Conservation (phyloP, 2,329 filamentous ascomycete species). For the Fusarium nisikadoi region DNA sequence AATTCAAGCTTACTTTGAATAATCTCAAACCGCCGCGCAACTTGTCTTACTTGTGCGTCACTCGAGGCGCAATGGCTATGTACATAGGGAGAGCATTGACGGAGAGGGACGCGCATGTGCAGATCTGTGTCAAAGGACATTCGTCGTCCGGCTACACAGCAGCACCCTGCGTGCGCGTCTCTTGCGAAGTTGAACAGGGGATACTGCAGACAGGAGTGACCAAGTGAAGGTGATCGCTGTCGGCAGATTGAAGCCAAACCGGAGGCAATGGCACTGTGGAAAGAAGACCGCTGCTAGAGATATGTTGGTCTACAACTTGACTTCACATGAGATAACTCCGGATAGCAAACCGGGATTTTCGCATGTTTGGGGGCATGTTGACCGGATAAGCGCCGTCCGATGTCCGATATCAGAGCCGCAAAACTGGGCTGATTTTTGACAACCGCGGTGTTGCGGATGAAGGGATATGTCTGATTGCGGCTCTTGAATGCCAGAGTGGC, state of each 20-base stretch:
- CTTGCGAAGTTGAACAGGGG: not conserved
- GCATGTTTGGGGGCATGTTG: not conserved
- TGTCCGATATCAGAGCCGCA: conserved; percentile 15
- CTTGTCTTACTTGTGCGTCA: conserved; percentile 37
- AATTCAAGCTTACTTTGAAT: conserved; percentile 46
- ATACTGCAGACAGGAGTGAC: conserved; percentile 2
- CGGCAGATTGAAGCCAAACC: conserved; percentile 1
- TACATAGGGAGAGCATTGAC: not conserved
- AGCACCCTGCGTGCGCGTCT: conserved; percentile 16
- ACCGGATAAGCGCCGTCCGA: conserved; percentile 13
- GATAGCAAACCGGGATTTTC: conserved; percentile 8
- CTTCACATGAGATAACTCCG: conserved; percentile 7
- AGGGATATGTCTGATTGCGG: conserved; percentile 24
- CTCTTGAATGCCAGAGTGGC: conserved; percentile 2
- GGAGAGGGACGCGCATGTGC: conserved; percentile 9
- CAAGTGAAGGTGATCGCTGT: conserved; percentile 10
- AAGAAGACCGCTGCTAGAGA: not conserved
- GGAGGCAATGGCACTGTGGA: not conserved
- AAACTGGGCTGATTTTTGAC: not conserved
- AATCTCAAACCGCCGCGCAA: conserved; percentile 43
- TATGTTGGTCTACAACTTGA: not conserved
- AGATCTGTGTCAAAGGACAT: conserved; percentile 11
- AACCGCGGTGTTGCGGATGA: conserved; percentile 22
- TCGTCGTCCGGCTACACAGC: conserved; percentile 22
- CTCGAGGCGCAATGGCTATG: conserved; percentile 22